Base-by-base conservation (phyloP, 2,329 filamentous ascomycete genomes). In the Calonectria pseudoreteaudii region DNA sequence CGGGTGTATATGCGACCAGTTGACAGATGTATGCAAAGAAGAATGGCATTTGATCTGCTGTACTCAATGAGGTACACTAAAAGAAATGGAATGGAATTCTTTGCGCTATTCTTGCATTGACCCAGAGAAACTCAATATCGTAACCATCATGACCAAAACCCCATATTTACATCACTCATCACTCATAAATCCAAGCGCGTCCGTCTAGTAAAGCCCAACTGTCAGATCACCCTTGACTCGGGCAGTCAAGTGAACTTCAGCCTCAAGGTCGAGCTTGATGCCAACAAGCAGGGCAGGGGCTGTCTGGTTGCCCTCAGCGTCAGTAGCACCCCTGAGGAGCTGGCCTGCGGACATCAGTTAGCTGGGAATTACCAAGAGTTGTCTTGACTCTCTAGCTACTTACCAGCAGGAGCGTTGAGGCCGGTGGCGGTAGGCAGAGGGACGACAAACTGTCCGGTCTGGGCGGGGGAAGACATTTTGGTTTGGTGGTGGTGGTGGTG, bases 261-360 rank as follows among this genome's bases (percentile, higher is more conserved):
- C 90, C 81, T 92, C 90, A 28, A 92, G 83, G 80, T 92, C 90
- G 34, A 92, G 85, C 85, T 92, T 92, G 84, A 92, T 91, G 71
- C 90, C 90, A 36, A 92, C 86, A 78, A 91, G 86, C 50, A 92
- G 85, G 1, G 89, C 90, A 4, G 91, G 89, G 52, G 88, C 83
- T 83, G 90, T 92, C 71, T 89, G 85, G 77, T 90, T 88, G 74
- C 91, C 90, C 69, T 91, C 84, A 49, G 89, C 88, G 73, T 91
- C 89, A 30, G 88, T 87, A 16, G 90, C 86, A 10, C 90, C 90
- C 81, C 88, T 89, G 75, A 92, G 87, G 38, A 92, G 87, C 76
- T 87, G 85, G 68, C 89, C 88, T 90, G 64, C 16, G 11, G 11
- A 20, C 2, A 36, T 30, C 1, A 5, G 31, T 31, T 28, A 26